Base-by-base conservation (phyloP, 495 filamentous ascomycete species). In the Endocarpon pusillum region DNA sequence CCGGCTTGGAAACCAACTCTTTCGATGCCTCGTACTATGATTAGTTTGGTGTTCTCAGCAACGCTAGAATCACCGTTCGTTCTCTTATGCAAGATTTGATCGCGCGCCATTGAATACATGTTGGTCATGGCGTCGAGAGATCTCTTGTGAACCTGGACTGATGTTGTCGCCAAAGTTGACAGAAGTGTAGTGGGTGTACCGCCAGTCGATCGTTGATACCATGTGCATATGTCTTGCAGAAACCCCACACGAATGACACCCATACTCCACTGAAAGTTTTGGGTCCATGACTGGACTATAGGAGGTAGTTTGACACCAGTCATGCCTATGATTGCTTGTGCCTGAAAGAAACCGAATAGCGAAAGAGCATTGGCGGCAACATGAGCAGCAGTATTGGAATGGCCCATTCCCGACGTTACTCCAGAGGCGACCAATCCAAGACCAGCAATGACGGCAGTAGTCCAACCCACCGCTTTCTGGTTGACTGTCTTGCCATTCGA, bases 241-340 rank as follows among this genome's bases (percentile, higher is more conserved):
- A 89, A 91, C 29, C 61, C 58, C 40, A 91, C 68, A 31, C 67
- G 63, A 48, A 91, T 82, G 45, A 91, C 79, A 42, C 82, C 82
- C 78, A 91, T 81, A 47, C 67, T 81, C 82, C 82, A 91, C 49
- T 81, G 71, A 54, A 89, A 87, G 49, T 91, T 82, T 59, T 89
- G 82, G 2, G 82, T 86, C 82, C 82, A 91, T 0, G 82, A 66
- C 41, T 72, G 65, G 33, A 84, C 82, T 24, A 84, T 72, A 2
- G 82, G 82, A 6, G 82, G 82, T 8, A 87, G 62, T 11, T 59
- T 58, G 2, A 87, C 71, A 14, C 71, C 62, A 24, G 69, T 75
- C 58, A 91, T 71, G 29, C 81, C 83, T 37, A 85, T 57, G 53
- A 91, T 81, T 19, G 82, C 81, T 51, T 86, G 82, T 10, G 77